Percentiles rank a stretch among this genome's conserved stretches.
Evolutionary conservation across 192 early-diverging fungal genomes (phyloP).

Genomic region (Coemansia sp.): DNA sequence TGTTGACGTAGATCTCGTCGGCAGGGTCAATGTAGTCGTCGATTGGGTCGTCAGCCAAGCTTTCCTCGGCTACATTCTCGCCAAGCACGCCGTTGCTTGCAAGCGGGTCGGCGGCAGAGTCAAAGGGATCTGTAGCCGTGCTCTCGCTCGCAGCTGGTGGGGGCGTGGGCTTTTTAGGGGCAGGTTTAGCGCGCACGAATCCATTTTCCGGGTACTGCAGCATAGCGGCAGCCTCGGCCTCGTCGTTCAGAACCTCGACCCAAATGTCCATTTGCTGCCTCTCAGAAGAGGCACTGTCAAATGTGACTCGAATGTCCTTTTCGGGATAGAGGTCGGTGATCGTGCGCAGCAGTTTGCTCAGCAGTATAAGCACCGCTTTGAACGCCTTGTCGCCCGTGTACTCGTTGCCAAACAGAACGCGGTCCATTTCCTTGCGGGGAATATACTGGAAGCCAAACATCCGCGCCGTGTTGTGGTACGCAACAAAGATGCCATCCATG

Average conservation of each 20-base stretch:
- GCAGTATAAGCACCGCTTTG: slow-evolving; percentile 57
- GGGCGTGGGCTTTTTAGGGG: slow-evolving; percentile 4
- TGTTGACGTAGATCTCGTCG: slow-evolving; percentile 45
- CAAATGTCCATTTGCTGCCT: slow-evolving; percentile 43
- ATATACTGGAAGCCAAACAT: slow-evolving; percentile 97
- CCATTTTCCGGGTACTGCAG: slow-evolving; percentile 35
- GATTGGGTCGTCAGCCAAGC: slow-evolving; percentile 2
- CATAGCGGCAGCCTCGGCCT: slow-evolving; percentile 25
- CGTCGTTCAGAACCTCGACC: slow-evolving; percentile 56
- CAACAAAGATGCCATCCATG: slow-evolving; percentile 94
- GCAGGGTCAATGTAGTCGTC: slow-evolving; percentile 25
- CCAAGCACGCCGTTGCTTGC: neutral
- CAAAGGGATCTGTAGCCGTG: slow-evolving; percentile 16
- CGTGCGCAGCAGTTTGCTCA: slow-evolving; percentile 64
- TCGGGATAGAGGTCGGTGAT: slow-evolving; percentile 59
- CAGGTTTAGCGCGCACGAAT: slow-evolving; percentile 3
- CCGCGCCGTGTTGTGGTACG: slow-evolving; percentile 85
- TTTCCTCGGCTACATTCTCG: neutral
- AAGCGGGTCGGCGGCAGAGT: slow-evolving; percentile 21
- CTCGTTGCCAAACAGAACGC: slow-evolving; percentile 67
- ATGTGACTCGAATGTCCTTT: slow-evolving; percentile 58
- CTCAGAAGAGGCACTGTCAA: slow-evolving; percentile 36
- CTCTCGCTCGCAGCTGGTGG: neutral
- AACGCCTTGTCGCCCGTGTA: slow-evolving; percentile 72
- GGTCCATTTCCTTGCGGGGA: slow-evolving; percentile 78